Evolutionary conservation across 192 early-diverging fungal species (phyloP).

Genomic region (Coemansia asiatica): DNA sequence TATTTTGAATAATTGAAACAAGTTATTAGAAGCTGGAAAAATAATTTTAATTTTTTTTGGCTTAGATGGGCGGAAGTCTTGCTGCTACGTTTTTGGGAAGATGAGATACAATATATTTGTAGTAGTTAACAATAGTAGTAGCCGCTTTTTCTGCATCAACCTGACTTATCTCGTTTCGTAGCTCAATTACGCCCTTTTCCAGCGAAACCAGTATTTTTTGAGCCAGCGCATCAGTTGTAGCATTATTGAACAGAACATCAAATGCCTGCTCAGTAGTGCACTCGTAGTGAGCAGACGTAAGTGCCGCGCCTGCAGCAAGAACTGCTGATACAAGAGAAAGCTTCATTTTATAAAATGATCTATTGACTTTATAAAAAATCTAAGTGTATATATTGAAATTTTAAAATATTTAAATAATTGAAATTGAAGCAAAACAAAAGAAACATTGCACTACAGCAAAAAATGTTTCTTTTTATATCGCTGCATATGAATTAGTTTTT

Average conservation of each 20-base stretch:
- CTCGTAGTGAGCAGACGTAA: slow-evolving; percentile 23
- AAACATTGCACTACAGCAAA: too few relatives aligned
- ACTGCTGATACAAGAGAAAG: slow-evolving; percentile 9
- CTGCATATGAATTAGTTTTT: too few relatives aligned
- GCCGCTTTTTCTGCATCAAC: slow-evolving; percentile 19
- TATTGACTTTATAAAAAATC: too few relatives aligned
- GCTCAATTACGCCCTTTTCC: slow-evolving; percentile 7
- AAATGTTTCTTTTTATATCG: too few relatives aligned
- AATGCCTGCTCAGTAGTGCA: slow-evolving; percentile 40
- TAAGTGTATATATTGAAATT: too few relatives aligned
- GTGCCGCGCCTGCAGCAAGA: background rate
- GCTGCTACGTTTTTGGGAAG: slow-evolving; percentile 21
- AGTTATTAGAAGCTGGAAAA: too few relatives aligned
- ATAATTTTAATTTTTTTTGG: background rate
- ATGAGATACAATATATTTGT: slow-evolving; percentile 13
- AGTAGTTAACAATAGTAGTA: slow-evolving; percentile 14
- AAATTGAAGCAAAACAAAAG: too few relatives aligned
- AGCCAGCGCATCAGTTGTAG: slow-evolving; percentile 21
- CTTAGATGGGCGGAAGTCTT: slow-evolving; percentile 16
- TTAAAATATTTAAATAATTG: too few relatives aligned
- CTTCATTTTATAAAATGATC: too few relatives aligned
- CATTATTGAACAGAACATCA: slow-evolving; percentile 26
- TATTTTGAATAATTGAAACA: too few relatives aligned
- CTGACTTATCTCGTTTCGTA: slow-evolving; percentile 11
- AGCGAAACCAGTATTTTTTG: slow-evolving; percentile 24